phyloP scores from a whole-genome alignment of 2,329 filamentous ascomycete species.

The Cladorrhinum sp. region DNA sequence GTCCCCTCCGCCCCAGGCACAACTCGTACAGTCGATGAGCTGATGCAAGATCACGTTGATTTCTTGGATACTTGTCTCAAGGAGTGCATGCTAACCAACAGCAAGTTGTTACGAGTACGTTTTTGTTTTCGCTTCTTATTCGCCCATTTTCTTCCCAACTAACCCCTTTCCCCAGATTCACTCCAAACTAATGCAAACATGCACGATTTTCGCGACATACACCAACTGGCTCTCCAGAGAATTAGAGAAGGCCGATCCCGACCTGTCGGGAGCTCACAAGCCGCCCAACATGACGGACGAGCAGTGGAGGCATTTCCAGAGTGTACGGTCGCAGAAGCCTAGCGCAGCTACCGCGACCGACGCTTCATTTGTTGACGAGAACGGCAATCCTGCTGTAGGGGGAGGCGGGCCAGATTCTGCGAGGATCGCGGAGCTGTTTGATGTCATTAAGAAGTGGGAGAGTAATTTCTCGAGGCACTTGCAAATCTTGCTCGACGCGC shows the following conservation, averaged over 20 bases:
- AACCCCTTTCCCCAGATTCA: conserved; percentile 65
- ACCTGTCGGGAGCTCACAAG: conserved; percentile 59
- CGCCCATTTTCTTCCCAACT: conserved; percentile 15
- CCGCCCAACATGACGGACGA: conserved; percentile 58
- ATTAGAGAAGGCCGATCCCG: conserved; percentile 78
- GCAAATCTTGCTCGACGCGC: conserved; percentile 87
- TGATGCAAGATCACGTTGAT: conserved; percentile 99
- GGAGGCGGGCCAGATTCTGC: conserved; percentile 34
- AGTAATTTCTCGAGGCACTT: conserved; percentile 88
- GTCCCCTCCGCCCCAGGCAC: conserved; percentile 30
- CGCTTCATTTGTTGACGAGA: conserved; percentile 36
- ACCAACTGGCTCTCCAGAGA: conserved; percentile 82
- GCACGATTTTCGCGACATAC: conserved; percentile 89
- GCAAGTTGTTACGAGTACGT: conserved; percentile 81
- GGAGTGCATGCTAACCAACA: conserved; percentile 98
- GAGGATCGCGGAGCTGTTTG: conserved; percentile 72
- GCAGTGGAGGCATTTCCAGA: conserved; percentile 59
- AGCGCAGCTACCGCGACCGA: conserved; percentile 33
- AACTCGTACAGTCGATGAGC: conserved; percentile 81
- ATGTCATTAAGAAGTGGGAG: conserved; percentile 88
- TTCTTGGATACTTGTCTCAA: conserved; percentile 97
- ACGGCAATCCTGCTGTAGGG: conserved; percentile 22
- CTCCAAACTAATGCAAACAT: conserved; percentile 94
- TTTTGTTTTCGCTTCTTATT: background rate
- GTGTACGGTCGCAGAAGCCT: conserved; percentile 41